Percentiles rank a stretch among this genome's conserved stretches.
Conservation (phyloP, 2,329 filamentous ascomycete genomes). For the Dactylellina drechsleri region DNA sequence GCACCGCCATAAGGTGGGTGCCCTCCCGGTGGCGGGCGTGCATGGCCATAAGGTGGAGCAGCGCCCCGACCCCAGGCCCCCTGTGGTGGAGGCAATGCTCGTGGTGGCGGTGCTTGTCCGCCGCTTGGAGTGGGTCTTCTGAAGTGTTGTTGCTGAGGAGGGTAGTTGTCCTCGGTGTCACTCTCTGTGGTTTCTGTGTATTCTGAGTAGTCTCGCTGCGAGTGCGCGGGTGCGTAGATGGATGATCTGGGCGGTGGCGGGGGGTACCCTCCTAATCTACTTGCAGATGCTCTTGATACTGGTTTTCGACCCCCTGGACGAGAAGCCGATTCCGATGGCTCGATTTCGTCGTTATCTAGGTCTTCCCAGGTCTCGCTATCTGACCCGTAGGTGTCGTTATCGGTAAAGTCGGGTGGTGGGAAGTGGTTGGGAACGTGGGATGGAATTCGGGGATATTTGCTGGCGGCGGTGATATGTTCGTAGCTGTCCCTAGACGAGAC, state of each 20-base stretch:
- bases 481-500: slow-evolving; percentile 57
- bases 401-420: slow-evolving; percentile 54
- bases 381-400: slow-evolving; percentile 57
- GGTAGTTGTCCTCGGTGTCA: slow-evolving; percentile 54
- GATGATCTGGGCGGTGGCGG: slow-evolving; percentile 46
- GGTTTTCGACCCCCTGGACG: slow-evolving; percentile 56
- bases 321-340: slow-evolving; percentile 59
- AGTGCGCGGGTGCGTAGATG: slow-evolving; percentile 39
- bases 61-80: slow-evolving; percentile 37
- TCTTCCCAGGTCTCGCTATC: slow-evolving; percentile 57
- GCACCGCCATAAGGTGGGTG: slow-evolving; percentile 52
- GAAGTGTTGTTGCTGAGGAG: slow-evolving; percentile 52
- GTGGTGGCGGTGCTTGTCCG: slow-evolving; percentile 54
- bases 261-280: slow-evolving; percentile 43
- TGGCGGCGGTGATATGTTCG: slow-evolving; percentile 54
- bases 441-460: slow-evolving; percentile 53
- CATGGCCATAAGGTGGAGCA: slow-evolving; percentile 36
- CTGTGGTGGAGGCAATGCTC: slow-evolving; percentile 51
- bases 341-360: slow-evolving; percentile 57
- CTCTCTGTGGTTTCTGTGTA: slow-evolving; percentile 49
- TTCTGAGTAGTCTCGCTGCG: slow-evolving; percentile 47
- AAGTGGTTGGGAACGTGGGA: slow-evolving; percentile 51
- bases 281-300: slow-evolving; percentile 47
- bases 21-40: slow-evolving; percentile 37
- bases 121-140: slow-evolving; percentile 51